Evolutionary conservation across 1,139 yeast species (phyloP).

Genomic region (Kluyveromyces marxianus): DNA sequence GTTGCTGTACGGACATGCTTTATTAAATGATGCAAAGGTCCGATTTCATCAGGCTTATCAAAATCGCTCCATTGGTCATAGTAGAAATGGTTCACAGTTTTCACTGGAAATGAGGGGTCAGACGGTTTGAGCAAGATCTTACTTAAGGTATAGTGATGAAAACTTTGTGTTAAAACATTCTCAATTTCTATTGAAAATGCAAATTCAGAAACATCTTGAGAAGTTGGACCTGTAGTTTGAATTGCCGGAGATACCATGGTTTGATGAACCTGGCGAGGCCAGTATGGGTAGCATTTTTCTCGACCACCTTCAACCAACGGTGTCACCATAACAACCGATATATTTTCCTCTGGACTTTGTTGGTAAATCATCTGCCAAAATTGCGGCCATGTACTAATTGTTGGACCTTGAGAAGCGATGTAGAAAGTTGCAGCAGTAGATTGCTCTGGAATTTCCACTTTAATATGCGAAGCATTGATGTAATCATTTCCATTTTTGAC

Average conservation of each 20-base stretch:
- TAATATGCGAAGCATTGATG: conserved; percentile 40
- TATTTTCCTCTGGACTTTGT: conserved; percentile 36
- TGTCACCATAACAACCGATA: conserved; percentile 80
- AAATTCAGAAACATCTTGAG: conserved; percentile 18
- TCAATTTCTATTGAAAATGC: conserved; percentile 15
- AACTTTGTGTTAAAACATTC: conserved; percentile 14
- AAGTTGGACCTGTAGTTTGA: conserved; percentile 17
- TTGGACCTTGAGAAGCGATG: conserved; percentile 72
- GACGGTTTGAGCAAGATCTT: conserved; percentile 17
- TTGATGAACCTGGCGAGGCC: conserved; percentile 39
- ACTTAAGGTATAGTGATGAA: conserved; percentile 22
- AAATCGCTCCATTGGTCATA: conserved; percentile 42
- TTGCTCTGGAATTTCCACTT: conserved; percentile 23
- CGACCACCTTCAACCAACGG: conserved; percentile 55
- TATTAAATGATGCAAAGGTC: conserved; percentile 27
- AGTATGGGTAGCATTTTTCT: conserved; percentile 67
- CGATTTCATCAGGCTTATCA: conserved; percentile 35
- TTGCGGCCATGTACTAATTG: conserved; percentile 49
- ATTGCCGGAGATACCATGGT: conserved; percentile 10
- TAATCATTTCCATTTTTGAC: conserved; percentile 33
- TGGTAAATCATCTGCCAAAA: conserved; percentile 83
- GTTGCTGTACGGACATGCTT: conserved; percentile 26
- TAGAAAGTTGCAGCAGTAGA: conserved; percentile 29
- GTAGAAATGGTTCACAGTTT: conserved; percentile 35
- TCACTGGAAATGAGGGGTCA: conserved; percentile 17